Conservation (phyloP, 495 filamentous ascomycete species). For the Aspergillus affinis region DNA sequence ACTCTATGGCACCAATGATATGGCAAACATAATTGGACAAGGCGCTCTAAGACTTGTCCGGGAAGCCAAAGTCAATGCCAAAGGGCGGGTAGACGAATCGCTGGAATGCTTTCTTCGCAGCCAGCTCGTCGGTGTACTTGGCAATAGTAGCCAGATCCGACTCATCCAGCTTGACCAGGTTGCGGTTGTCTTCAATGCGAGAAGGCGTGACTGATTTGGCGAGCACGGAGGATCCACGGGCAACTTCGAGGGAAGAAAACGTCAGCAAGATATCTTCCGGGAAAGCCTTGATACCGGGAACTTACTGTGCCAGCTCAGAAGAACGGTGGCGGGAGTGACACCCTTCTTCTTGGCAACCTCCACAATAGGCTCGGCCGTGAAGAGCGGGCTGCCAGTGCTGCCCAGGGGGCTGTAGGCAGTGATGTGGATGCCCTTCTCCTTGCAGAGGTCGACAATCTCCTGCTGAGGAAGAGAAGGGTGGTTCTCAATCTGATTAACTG, state of each 20-base stretch:
- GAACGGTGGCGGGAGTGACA: constrained; percentile 59
- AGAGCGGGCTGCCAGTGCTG: constrained; percentile 72
- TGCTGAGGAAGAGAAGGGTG: constrained; percentile 77
- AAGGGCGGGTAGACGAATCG: constrained; percentile 80
- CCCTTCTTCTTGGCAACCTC: constrained; percentile 69
- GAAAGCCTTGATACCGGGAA: constrained; percentile 13
- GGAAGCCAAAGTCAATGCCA: constrained; percentile 74
- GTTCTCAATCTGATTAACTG: constrained; percentile 93
- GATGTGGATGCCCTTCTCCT: constrained; percentile 69
- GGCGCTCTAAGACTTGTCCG: constrained; percentile 55
- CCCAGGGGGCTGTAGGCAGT: constrained; percentile 77
- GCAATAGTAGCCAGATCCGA: constrained; percentile 65
- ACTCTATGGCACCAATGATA: neutral
- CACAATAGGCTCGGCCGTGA: constrained; percentile 65
- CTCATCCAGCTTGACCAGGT: constrained; percentile 64
- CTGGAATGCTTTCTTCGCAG: constrained; percentile 58
- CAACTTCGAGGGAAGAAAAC: constrained; percentile 45
- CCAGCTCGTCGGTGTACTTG: constrained; percentile 57
- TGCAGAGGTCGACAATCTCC: constrained; percentile 77
- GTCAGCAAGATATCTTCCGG: neutral
- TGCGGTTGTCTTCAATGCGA: constrained; percentile 71
- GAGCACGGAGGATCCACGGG: constrained; percentile 70
- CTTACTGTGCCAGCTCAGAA: constrained; percentile 76
- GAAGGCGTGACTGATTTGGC: constrained; percentile 76
- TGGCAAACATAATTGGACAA: neutral